Evolutionary conservation across 2,329 filamentous ascomycete genomes (phyloP).

Genomic region (Penicillium sp.): DNA sequence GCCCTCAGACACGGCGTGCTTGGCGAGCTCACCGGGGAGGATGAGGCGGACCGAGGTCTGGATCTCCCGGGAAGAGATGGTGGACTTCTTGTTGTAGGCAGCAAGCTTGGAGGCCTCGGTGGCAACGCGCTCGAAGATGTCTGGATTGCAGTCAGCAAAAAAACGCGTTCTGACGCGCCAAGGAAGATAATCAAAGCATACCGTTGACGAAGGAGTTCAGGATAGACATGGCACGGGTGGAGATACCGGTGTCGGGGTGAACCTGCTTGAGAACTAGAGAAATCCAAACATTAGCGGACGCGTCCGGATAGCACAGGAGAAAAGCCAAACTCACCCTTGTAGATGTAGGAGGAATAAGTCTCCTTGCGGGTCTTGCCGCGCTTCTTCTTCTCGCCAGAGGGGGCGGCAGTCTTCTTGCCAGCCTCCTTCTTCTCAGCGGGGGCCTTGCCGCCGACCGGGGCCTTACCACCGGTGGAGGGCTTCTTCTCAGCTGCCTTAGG

Average conservation of each 20-base stretch:
- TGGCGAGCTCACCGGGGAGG: slow-evolving; percentile 95
- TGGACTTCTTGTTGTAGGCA: slow-evolving; percentile 99
- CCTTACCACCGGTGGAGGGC: slow-evolving; percentile 89
- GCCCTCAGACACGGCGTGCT: slow-evolving; percentile 98
- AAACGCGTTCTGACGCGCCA: background rate
- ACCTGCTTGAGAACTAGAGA: slow-evolving; percentile 94
- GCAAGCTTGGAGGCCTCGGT: slow-evolving; percentile 98
- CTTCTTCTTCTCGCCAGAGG: slow-evolving; percentile 99
- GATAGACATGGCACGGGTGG: slow-evolving; percentile 99
- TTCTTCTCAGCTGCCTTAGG: slow-evolving; percentile 99
- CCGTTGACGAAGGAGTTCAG: slow-evolving; percentile 99
- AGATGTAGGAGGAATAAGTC: slow-evolving; percentile 99
- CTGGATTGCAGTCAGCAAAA: slow-evolving; percentile 42
- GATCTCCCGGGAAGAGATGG: slow-evolving; percentile 98
- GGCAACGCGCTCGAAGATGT: slow-evolving; percentile 99
- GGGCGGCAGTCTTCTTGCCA: slow-evolving; percentile 93
- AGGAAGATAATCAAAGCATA: slow-evolving; percentile 47
- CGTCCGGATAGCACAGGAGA: slow-evolving; percentile 10
- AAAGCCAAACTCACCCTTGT: slow-evolving; percentile 72
- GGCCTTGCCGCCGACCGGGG: slow-evolving; percentile 65
- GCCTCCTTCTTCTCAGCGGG: slow-evolving; percentile 99
- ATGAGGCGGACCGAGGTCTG: slow-evolving; percentile 98
- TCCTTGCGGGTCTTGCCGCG: slow-evolving; percentile 99
- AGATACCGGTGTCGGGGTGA: slow-evolving; percentile 99
- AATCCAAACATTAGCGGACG: slow-evolving; percentile 17